phyloP scores from a whole-genome alignment of 352 stramenopile species.

The Stephanocyclus meneghinianus region DNA sequence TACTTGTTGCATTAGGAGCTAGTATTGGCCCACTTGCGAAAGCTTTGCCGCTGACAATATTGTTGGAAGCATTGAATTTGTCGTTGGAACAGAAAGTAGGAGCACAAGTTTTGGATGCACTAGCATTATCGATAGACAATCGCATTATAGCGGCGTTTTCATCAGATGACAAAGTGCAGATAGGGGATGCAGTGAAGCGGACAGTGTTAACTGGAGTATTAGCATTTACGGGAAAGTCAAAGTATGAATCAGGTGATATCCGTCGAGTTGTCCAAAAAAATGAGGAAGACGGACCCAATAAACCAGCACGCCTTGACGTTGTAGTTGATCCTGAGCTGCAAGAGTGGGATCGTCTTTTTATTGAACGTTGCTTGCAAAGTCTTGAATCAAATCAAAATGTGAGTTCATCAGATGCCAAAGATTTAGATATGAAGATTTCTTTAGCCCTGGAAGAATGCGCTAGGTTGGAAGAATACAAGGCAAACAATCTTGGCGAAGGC shows the following conservation, averaged over 20 bases:
- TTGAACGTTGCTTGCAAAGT: constrained; percentile 5
- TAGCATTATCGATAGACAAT: constrained; percentile 51
- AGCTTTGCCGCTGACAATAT: constrained; percentile 49
- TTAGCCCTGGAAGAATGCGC: constrained; percentile 39
- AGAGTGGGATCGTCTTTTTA: constrained; percentile 39
- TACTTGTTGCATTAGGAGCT: constrained; percentile 51
- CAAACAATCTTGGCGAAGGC: background rate
- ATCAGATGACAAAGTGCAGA: constrained; percentile 52
- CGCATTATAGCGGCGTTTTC: constrained; percentile 60
- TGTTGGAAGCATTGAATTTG: constrained; percentile 60
- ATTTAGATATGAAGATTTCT: constrained; percentile 46
- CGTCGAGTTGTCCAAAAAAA: constrained; percentile 27
- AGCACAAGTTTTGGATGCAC: constrained; percentile 37
- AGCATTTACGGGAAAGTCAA: constrained; percentile 49
- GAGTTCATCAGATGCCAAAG: constrained; percentile 20
- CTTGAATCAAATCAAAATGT: constrained; percentile 6
- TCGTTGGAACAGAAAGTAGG: constrained; percentile 48
- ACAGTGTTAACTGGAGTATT: constrained; percentile 39
- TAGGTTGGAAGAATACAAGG: constrained; percentile 1
- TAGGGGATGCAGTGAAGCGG: constrained; percentile 65
- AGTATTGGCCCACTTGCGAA: constrained; percentile 49
- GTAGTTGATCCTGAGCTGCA: constrained; percentile 31
- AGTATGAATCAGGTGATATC: constrained; percentile 64
- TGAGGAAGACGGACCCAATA: constrained; percentile 8
- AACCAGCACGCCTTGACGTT: constrained; percentile 22